Conservation (phyloP, 768 basidiomycete genomes). For the Tephrocybe sp. region DNA sequence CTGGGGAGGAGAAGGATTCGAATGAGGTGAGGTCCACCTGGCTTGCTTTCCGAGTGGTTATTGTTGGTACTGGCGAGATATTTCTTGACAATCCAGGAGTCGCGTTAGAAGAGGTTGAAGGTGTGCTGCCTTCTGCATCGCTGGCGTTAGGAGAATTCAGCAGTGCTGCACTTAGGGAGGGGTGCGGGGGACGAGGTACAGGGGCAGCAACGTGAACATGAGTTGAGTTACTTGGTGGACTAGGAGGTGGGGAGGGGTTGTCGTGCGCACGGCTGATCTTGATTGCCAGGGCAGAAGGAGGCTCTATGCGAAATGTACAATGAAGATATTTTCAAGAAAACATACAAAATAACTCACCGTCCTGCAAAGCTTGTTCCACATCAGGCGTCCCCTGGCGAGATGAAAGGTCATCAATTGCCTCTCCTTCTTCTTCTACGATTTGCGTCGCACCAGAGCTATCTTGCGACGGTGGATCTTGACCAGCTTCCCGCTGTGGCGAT, state of each 20-base stretch:
- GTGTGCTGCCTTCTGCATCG: not conserved
- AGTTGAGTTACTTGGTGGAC: slow-evolving; percentile 5
- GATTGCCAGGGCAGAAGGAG: slow-evolving; percentile 64
- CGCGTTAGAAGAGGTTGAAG: not conserved
- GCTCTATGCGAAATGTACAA: slow-evolving; percentile 42
- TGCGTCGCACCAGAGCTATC: slow-evolving; percentile 14
- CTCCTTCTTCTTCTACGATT: slow-evolving; percentile 29
- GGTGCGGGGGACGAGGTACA: slow-evolving; percentile 2
- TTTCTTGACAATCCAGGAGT: slow-evolving; percentile 4
- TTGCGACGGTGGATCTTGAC: slow-evolving; percentile 1
- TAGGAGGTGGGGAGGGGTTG: slow-evolving; percentile 69
- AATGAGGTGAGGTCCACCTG: slow-evolving; percentile 36
- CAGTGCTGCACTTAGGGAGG: slow-evolving; percentile 1
- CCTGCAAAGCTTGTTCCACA: slow-evolving; percentile 36
- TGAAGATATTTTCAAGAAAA: slow-evolving; percentile 10
- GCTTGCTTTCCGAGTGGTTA: not conserved
- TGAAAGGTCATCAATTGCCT: slow-evolving; percentile 23
- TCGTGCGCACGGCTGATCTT: slow-evolving; percentile 68
- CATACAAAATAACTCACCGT: slow-evolving; percentile 39
- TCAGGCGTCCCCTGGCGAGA: slow-evolving; percentile 51
- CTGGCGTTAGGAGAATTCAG: not conserved
- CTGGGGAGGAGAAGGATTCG: slow-evolving; percentile 38
- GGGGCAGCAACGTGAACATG: not conserved
- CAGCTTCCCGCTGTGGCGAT: slow-evolving; percentile 15
- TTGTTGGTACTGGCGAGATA: not conserved